Conservation (phyloP, 805 yeast genomes). For the Ogataea naganishii region DNA sequence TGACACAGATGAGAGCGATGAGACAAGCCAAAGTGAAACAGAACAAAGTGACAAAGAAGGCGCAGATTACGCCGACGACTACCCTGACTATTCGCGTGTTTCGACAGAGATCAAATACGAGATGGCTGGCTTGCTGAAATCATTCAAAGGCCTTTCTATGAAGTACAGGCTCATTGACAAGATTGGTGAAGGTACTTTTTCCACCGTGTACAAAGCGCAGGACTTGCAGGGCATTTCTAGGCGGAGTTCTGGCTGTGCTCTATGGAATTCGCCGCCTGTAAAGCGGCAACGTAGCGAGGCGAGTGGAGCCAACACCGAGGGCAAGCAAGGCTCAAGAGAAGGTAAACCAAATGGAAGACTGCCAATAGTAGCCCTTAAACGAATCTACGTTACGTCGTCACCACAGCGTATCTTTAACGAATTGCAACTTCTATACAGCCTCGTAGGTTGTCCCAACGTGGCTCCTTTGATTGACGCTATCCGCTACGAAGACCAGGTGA, state of each 20-base stretch:
- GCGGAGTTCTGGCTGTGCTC: slow-evolving; percentile 13
- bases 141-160: slow-evolving; percentile 22
- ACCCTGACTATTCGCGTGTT: slow-evolving; percentile 10
- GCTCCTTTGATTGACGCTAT: slow-evolving; percentile 88
- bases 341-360: slow-evolving; percentile 19
- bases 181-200: slow-evolving; percentile 81
- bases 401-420: slow-evolving; percentile 89
- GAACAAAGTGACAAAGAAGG: no score
- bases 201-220: slow-evolving; percentile 59
- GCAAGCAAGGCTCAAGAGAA: slow-evolving; percentile 9
- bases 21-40: no score
- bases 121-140: slow-evolving; percentile 15
- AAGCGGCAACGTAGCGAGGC: slow-evolving; percentile 11
- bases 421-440: slow-evolving; percentile 60
- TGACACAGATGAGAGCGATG: no score
- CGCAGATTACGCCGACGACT: slow-evolving; percentile 8
- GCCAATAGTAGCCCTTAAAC: slow-evolving; percentile 71
- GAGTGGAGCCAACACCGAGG: slow-evolving; percentile 14
- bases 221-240: slow-evolving; percentile 20
- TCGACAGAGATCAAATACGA: slow-evolving; percentile 25
- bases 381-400: slow-evolving; percentile 91
- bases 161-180: slow-evolving; percentile 33
- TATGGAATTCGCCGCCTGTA: slow-evolving; percentile 22
- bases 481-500: slow-evolving; percentile 82
- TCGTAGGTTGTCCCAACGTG: slow-evolving; percentile 63